phyloP scores from a whole-genome alignment of 1,139 yeast genomes.

The Saccharomyces hybrid region DNA sequence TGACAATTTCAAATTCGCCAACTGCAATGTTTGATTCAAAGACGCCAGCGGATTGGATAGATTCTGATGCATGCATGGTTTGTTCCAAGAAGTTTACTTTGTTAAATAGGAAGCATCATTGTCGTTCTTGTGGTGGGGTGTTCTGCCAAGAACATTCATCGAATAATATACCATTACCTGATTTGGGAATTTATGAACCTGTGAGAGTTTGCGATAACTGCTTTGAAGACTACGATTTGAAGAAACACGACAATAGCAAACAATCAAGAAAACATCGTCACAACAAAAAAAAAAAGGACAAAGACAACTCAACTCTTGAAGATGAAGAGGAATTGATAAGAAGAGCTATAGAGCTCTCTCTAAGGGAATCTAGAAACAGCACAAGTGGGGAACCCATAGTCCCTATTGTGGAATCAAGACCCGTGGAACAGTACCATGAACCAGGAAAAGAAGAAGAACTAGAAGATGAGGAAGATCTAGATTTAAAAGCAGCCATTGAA shows the following conservation, averaged over 20 bases:
- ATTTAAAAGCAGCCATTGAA: slow-evolving; percentile 90
- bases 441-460: slow-evolving; percentile 1
- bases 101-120: slow-evolving; percentile 88
- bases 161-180: slow-evolving; percentile 62
- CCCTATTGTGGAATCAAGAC: slow-evolving; percentile 15
- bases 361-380: slow-evolving; percentile 43
- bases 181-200: slow-evolving; percentile 77
- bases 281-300: slow-evolving; percentile 16
- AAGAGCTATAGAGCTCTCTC: slow-evolving; percentile 70
- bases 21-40: slow-evolving; percentile 62
- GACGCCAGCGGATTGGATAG: slow-evolving; percentile 98
- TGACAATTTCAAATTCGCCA: slow-evolving; percentile 33
- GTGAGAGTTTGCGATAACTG: slow-evolving; percentile 95
- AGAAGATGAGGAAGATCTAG: slow-evolving; percentile 74
- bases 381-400: slow-evolving; percentile 20
- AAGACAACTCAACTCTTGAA: slow-evolving; percentile 7
- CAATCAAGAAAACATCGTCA: slow-evolving; percentile 25
- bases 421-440: slow-evolving; percentile 6
- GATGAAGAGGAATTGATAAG: slow-evolving; percentile 73
- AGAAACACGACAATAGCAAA: slow-evolving; percentile 26
- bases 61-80: slow-evolving; percentile 90
- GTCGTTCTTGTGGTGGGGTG: slow-evolving; percentile 95
- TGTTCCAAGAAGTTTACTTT: slow-evolving; percentile 76
- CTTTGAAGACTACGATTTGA: slow-evolving; percentile 46
- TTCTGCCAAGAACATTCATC: slow-evolving; percentile 79